Evolutionary conservation across 2,329 filamentous ascomycete genomes (phyloP), one percentile per base, ranked within the genome.

Genomic region (Aspergillus viridinutans): DNA sequence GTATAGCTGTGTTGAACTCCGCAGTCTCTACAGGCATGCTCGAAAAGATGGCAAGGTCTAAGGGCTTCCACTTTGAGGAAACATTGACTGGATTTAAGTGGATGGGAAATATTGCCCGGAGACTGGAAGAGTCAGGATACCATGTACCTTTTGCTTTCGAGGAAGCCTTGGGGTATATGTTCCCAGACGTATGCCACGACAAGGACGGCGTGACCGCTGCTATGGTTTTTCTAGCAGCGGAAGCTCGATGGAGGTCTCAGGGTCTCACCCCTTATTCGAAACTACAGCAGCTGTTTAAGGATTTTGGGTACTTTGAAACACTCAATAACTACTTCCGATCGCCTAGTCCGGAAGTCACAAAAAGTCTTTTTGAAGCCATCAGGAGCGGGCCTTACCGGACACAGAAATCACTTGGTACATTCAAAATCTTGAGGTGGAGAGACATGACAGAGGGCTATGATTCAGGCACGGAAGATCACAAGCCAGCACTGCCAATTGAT

Each of bases 81-180:
- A 86, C 85, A 0, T 71, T 88, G 29, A 88, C 85, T 0, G 85
- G 85, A 1, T 88, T 88, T 74, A 88, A 88, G 68, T 88, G 85
- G 85, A 80, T 88, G 60, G 85, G 84, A 2, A 87, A 86, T 60
- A 76, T 81, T 49, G 82, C 83, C 1, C 78, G 80, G 20, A 73
- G 80, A n/a, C 75, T 86, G 1, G 74, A 79, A 55, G 64, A 68
- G 2, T 65, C 74, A 54, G 82, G 81, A 25, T 82, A 81, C 61
- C 73, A 78, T 23, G 78, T 82, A 0, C 73, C 78, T 0, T 87
- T 81, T 64, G 84, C 84, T 1, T 88, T 84, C 61, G 85, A 88
- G 69, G 85, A 88, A 71, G 85, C 85, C 7, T 79, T 88, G 23
- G 85, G 85, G 1, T 88, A 86, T 69, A 87, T 87, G 85, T 85